Conservation (phyloP, 2,329 filamentous ascomycete genomes). For the Zelopaecilomyces penicillatus region DNA sequence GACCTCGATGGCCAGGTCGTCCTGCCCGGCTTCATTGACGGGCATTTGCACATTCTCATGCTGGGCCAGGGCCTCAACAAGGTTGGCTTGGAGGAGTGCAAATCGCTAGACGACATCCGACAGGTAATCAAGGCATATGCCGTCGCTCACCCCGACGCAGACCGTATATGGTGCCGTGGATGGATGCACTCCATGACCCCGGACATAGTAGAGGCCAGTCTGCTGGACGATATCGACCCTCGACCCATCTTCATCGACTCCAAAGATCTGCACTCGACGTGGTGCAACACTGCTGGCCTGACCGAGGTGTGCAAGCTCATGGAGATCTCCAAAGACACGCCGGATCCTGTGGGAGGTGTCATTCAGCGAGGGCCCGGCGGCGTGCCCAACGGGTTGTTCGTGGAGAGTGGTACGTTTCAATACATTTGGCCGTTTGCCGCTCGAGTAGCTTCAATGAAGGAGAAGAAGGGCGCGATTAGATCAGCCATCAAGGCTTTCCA, state of each 20-base stretch:
- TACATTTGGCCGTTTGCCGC: slow-evolving; percentile 49
- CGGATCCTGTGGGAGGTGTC: slow-evolving; percentile 41
- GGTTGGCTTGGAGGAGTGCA: slow-evolving; percentile 39
- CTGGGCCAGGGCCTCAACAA: slow-evolving; percentile 46
- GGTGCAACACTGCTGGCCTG: slow-evolving; percentile 46
- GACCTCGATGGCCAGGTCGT: slow-evolving; percentile 29
- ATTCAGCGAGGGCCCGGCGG: slow-evolving; percentile 43
- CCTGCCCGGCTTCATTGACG: slow-evolving; percentile 49
- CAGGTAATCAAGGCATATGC: slow-evolving; percentile 37
- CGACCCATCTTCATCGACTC: slow-evolving; percentile 49
- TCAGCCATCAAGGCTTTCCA: slow-evolving; percentile 43
- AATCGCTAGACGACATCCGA: slow-evolving; percentile 41
- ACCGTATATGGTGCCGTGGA: slow-evolving; percentile 43
- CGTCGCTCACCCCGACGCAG: slow-evolving; percentile 34
- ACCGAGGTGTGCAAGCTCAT: slow-evolving; percentile 32
- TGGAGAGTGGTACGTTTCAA: slow-evolving; percentile 42
- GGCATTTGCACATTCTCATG: slow-evolving; percentile 47
- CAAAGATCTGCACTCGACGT: slow-evolving; percentile 48
- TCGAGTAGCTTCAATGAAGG: slow-evolving; percentile 35
- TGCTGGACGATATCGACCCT: slow-evolving; percentile 43
- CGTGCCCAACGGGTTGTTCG: slow-evolving; percentile 40
- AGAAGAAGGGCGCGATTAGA: slow-evolving; percentile 39
- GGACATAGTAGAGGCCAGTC: slow-evolving; percentile 33
- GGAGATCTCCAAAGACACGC: slow-evolving; percentile 30
- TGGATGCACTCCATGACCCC: slow-evolving; percentile 48